Conservation (phyloP, 1,139 yeast species). For the Yamadazyma diddensiae region DNA sequence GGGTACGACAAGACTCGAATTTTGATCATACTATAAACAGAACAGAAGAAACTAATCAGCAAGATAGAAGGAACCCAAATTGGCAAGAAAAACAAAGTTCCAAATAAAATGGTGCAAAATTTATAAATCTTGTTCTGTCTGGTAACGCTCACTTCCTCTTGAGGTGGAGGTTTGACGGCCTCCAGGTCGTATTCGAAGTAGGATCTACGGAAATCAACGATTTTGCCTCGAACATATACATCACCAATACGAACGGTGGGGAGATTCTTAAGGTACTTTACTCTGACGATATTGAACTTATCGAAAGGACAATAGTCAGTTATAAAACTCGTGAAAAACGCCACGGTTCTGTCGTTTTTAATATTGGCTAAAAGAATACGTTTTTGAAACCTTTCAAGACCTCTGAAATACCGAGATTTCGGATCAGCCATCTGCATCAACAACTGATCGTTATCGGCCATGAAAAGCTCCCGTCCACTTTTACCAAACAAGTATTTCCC, state of each 20-base stretch:
- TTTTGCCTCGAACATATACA: constrained; percentile 43
- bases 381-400: constrained; percentile 54
- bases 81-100: constrained; percentile 41
- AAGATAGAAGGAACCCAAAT: constrained; percentile 54
- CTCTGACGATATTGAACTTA: constrained; percentile 36
- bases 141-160: constrained; percentile 39
- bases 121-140: constrained; percentile 28
- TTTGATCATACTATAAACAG: constrained; percentile 37
- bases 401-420: constrained; percentile 47
- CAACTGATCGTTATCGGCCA: constrained; percentile 43
- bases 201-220: constrained; percentile 50
- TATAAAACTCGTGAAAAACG: constrained; percentile 53
- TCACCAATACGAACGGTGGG: constrained; percentile 35
- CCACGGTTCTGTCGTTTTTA: constrained; percentile 65
- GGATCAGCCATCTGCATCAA: constrained; percentile 58
- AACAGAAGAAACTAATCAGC: constrained; percentile 36
- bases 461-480: constrained; percentile 72
- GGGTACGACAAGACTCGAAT: constrained; percentile 25
- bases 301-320: constrained; percentile 51
- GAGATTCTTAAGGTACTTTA: constrained; percentile 37
- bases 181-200: constrained; percentile 11
- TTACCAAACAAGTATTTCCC: constrained; percentile 69
- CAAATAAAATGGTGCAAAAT: constrained; percentile 26
- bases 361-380: constrained; percentile 69
- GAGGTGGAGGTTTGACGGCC: constrained; percentile 23